phyloP scores from a whole-genome alignment of 2,329 filamentous ascomycete species.

The Fusarium sp. region DNA sequence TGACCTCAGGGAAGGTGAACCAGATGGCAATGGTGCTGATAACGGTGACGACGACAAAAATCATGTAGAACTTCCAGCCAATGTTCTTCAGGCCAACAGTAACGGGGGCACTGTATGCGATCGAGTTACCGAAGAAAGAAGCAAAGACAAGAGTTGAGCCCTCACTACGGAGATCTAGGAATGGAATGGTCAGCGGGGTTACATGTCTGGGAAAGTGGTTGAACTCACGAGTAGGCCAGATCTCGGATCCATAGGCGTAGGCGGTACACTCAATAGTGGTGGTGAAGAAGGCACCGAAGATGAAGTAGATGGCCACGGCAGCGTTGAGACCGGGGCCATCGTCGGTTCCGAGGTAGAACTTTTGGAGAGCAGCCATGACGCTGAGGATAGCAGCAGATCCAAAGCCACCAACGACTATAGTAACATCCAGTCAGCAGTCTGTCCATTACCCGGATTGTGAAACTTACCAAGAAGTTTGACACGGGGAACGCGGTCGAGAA shows the following conservation, averaged over 20 bases:
- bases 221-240: slow-evolving; percentile 29
- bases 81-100: slow-evolving; percentile 34
- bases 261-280: slow-evolving; percentile 21
- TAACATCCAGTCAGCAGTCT: neutral
- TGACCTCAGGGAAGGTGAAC: slow-evolving; percentile 37
- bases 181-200: neutral
- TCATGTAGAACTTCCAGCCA: slow-evolving; percentile 38
- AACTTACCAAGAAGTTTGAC: slow-evolving; percentile 28
- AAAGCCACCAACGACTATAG: slow-evolving; percentile 22
- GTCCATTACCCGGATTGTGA: too few relatives aligned
- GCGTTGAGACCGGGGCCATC: slow-evolving; percentile 20
- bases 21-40: slow-evolving; percentile 41
- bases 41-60: slow-evolving; percentile 38
- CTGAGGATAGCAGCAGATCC: slow-evolving; percentile 19
- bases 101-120: slow-evolving; percentile 27
- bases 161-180: neutral
- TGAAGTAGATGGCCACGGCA: slow-evolving; percentile 29
- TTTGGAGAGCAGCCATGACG: slow-evolving; percentile 22
- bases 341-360: slow-evolving; percentile 21
- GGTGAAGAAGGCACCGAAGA: slow-evolving; percentile 20
- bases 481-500: slow-evolving; percentile 24
- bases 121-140: slow-evolving; percentile 7
- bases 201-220: neutral
- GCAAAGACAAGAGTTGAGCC: neutral
- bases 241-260: slow-evolving; percentile 32